Conservation (phyloP, 78 protist genomes). For the Dictyostelium firmibasis region DNA sequence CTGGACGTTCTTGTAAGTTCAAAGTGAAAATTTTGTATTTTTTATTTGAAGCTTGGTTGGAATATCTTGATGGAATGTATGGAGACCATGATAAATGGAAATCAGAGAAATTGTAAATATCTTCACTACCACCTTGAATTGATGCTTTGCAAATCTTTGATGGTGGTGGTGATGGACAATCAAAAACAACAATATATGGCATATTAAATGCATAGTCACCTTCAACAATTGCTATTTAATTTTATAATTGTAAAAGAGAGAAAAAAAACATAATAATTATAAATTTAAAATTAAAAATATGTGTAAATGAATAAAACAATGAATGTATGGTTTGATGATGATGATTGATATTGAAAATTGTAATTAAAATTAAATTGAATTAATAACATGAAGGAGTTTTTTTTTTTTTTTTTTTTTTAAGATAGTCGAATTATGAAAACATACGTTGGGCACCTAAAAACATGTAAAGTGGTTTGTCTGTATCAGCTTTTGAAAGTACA, state of each 20-base stretch:
- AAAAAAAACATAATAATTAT: no score
- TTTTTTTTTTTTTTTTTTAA: no score
- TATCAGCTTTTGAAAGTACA: conserved; percentile 5
- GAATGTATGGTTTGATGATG: neutral
- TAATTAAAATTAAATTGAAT: neutral
- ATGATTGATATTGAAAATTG: neutral
- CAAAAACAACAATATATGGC: conserved; percentile 68
- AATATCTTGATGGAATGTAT: conserved; percentile 22
- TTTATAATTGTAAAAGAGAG: neutral
- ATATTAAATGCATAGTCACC: conserved; percentile 19
- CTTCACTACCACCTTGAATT: conserved; percentile 38
- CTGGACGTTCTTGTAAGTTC: conserved; percentile 17
- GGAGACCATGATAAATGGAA: conserved; percentile 21
- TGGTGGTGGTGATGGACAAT: conserved; percentile 60
- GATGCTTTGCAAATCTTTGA: conserved; percentile 29
- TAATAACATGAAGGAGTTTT: neutral
- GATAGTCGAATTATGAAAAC: neutral
- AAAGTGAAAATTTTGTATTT: conserved; percentile 2
- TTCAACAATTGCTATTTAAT: conserved; percentile 47
- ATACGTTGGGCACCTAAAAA: conserved; percentile 75
- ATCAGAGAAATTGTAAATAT: neutral
- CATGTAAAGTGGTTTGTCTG: conserved; percentile 29
- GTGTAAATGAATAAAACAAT: neutral
- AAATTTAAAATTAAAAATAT: no score
- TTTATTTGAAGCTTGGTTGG: neutral